A percentile compares a stretch with the other conserved stretches of the same genome.
Conservation (phyloP, 768 basidiomycete species). For the Mycena sanguinolenta region DNA sequence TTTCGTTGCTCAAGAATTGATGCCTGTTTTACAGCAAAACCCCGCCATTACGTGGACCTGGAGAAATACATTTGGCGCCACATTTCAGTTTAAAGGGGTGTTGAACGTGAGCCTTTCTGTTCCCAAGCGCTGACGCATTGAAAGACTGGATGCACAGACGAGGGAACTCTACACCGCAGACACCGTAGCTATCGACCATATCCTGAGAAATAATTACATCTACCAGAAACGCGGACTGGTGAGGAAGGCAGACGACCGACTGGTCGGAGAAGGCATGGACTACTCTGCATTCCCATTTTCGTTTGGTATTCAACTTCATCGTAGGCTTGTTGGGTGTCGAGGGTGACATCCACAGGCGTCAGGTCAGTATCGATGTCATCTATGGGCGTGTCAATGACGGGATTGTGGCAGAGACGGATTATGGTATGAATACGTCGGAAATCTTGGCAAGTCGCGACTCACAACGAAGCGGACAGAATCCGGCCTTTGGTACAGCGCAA, state of each 20-base stretch:
- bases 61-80: slow-evolving; percentile 8
- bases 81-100: slow-evolving; percentile 9
- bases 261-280: slow-evolving; percentile 13
- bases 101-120: not conserved
- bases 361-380: not conserved
- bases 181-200: slow-evolving; percentile 4
- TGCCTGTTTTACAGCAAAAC: not conserved
- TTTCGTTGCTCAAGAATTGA: not conserved
- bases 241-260: not conserved
- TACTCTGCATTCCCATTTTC: no score
- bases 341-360: slow-evolving; percentile 23
- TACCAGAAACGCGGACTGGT: slow-evolving; percentile 3
- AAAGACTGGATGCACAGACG: not conserved
- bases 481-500: slow-evolving; percentile 57
- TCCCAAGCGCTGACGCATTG: no score
- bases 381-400: no score
- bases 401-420: slow-evolving; percentile 11
- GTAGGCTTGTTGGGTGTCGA: slow-evolving; percentile 20
- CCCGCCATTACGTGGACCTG: slow-evolving; percentile 4
- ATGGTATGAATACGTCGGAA: not conserved
- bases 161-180: slow-evolving; percentile 12
- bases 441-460: not conserved
- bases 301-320: no score
- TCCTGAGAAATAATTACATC: not conserved
- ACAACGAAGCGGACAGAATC: slow-evolving; percentile 47